phyloP scores from a whole-genome alignment of 2,329 filamentous ascomycete genomes.

The Acrodontium crateriforme region DNA sequence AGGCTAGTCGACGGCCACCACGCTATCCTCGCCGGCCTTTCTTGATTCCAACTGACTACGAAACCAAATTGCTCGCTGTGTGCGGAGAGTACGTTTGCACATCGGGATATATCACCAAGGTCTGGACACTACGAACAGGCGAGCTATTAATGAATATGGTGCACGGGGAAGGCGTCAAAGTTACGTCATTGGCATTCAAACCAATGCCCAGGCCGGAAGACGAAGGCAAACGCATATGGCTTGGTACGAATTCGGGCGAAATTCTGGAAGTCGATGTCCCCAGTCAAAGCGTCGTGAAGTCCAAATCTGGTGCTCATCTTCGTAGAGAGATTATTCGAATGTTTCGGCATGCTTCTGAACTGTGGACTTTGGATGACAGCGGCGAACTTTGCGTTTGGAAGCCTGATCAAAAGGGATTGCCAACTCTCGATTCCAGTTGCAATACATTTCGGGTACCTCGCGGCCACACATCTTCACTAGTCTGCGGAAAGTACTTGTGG shows the following conservation, averaged over 20 bases:
- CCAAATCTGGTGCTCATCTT: constrained; percentile 58
- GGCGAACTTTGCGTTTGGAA: constrained; percentile 81
- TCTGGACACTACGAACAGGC: constrained; percentile 75
- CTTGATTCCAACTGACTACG: constrained; percentile 73
- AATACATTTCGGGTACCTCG: constrained; percentile 66
- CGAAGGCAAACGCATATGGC: constrained; percentile 73
- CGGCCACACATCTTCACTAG: constrained; percentile 77
- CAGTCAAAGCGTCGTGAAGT: constrained; percentile 55
- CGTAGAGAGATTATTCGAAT: constrained; percentile 73
- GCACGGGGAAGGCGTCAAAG: constrained; percentile 74
- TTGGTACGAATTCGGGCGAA: constrained; percentile 79
- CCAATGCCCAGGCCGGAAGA: constrained; percentile 62
- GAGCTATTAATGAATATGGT: constrained; percentile 67
- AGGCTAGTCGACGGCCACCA: constrained; percentile 72
- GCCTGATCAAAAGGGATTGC: constrained; percentile 56
- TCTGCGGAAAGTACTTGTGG: constrained; percentile 78
- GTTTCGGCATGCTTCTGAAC: constrained; percentile 69
- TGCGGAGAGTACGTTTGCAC: constrained; percentile 82
- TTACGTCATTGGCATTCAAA: constrained; percentile 73
- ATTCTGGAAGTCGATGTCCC: constrained; percentile 76
- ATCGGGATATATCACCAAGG: constrained; percentile 70
- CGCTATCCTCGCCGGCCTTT: constrained; percentile 55
- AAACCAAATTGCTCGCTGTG: constrained; percentile 72
- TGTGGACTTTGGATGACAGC: constrained; percentile 89
- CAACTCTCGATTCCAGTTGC: constrained; percentile 60